These are phyloP conservation scores for Meyerozyma athensensis DNA, from an alignment of 1,139 yeast genomes.

Conservation along the genomic window DNA sequence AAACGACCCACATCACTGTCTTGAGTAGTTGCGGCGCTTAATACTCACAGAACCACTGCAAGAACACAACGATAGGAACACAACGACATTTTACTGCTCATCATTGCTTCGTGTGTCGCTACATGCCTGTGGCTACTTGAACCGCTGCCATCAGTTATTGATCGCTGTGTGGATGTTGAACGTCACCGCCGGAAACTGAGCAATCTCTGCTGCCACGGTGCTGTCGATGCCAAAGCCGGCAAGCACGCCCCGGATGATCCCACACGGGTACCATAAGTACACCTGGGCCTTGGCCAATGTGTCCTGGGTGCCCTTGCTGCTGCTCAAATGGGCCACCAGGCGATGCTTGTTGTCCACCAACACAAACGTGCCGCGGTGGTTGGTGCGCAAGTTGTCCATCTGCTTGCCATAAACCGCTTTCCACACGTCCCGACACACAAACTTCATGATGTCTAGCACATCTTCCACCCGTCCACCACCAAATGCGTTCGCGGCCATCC, in stretches of 20 bases:
- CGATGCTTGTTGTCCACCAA: conserved; percentile 64
- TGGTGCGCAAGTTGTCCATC: conserved; percentile 87
- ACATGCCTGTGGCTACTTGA: no score
- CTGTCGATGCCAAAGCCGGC: conserved; percentile 67
- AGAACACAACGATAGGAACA: no score
- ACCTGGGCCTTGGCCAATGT: conserved; percentile 45
- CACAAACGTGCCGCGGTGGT: conserved; percentile 84
- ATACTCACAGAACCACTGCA: no score
- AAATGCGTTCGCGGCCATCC: conserved; percentile 56
- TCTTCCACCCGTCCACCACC: conserved; percentile 47
- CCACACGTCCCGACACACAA: conserved; percentile 92
- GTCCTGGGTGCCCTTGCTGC: conserved; percentile 44
- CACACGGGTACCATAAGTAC: conserved; percentile 78
- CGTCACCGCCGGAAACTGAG: conserved; percentile 60
- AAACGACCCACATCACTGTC: no score
- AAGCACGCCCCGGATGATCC: conserved; percentile 76
- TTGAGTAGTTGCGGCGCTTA: no score
- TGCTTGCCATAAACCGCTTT: conserved; percentile 72
- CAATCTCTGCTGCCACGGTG: conserved; percentile 62
- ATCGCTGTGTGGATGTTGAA: conserved; percentile 65
- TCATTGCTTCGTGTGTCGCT: no score
- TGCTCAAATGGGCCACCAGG: conserved; percentile 51
- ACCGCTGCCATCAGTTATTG: conserved; percentile 17
- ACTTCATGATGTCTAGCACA: conserved; percentile 79
- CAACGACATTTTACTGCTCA: no score